Percentiles rank a stretch among this genome's conserved stretches.
phyloP scores from a whole-genome alignment of 441 rosid species.

The Adansonia gregorii region DNA sequence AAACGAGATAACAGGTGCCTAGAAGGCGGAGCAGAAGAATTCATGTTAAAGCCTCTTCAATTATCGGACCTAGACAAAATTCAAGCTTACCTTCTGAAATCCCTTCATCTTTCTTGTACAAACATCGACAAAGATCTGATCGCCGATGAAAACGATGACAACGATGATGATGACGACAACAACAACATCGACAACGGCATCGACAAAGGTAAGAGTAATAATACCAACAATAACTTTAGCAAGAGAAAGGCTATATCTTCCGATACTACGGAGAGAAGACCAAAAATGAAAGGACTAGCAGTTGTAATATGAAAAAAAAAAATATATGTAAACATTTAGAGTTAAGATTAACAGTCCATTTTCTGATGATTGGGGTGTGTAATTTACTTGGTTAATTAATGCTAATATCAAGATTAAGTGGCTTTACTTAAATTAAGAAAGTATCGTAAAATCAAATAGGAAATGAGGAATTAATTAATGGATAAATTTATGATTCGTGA shows the following conservation, averaged over 20 bases:
- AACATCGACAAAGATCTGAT: background rate
- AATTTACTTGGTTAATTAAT: background rate
- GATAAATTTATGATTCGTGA: too few relatives aligned
- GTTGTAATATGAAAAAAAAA: constrained; percentile 21
- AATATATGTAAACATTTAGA: too few relatives aligned
- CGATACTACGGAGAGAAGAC: constrained; percentile 38
- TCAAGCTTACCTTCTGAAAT: constrained; percentile 37
- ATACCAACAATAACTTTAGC: constrained; percentile 25
- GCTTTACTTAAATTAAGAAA: background rate
- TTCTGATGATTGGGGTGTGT: constrained; percentile 1
- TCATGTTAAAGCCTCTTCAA: constrained; percentile 42
- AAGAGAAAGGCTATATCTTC: constrained; percentile 48
- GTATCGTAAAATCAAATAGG: too few relatives aligned
- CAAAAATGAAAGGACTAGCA: constrained; percentile 44
- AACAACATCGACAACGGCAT: too few relatives aligned
- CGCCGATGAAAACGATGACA: background rate
- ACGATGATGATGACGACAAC: too few relatives aligned
- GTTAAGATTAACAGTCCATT: background rate
- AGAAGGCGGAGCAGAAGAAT: constrained; percentile 50
- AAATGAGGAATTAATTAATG: too few relatives aligned
- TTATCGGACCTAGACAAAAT: constrained; percentile 41
- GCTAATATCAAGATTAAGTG: background rate
- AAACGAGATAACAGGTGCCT: constrained; percentile 34
- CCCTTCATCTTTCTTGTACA: constrained; percentile 27
- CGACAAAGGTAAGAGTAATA: background rate